These are phyloP conservation scores for Teratosphaeriaceae sp. DNA, from an alignment of 2,329 filamentous ascomycete genomes.

Conservation along the genomic window DNA sequence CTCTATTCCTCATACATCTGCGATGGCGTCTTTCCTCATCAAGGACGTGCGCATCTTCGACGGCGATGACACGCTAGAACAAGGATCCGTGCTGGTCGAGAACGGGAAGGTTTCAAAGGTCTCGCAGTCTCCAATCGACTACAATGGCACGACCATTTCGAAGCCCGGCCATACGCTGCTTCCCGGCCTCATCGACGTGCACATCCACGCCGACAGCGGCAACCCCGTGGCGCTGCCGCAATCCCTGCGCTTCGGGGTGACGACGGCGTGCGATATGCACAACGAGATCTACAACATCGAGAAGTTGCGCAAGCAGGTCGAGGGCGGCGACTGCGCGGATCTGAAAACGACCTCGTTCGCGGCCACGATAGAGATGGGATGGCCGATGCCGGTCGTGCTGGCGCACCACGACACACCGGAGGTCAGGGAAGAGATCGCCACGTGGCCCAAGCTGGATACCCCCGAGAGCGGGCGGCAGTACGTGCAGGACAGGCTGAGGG, in stretches of 20 bases:
- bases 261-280: constrained; percentile 47
- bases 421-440: constrained; percentile 31
- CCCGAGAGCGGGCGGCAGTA: constrained; percentile 37
- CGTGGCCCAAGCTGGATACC: constrained; percentile 42
- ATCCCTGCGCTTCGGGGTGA: constrained; percentile 44
- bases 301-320: constrained; percentile 24
- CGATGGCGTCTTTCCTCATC: constrained; percentile 30
- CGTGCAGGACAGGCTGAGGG: constrained; percentile 33
- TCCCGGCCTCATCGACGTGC: constrained; percentile 46
- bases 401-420: constrained; percentile 30
- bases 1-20: background rate
- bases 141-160: constrained; percentile 29
- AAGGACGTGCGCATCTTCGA: constrained; percentile 43
- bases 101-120: constrained; percentile 34
- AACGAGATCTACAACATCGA: constrained; percentile 31
- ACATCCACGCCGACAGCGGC: constrained; percentile 42
- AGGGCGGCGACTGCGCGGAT: constrained; percentile 36
- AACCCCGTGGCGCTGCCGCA: constrained; percentile 37
- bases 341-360: constrained; percentile 44
- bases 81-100: constrained; percentile 36
- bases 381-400: constrained; percentile 42
- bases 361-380: constrained; percentile 47
- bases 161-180: constrained; percentile 43
- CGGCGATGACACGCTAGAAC: constrained; percentile 35
- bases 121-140: constrained; percentile 12